Conservation (phyloP, 1,284 basidiomycete genomes). For the Quambalaria eucalypti region DNA sequence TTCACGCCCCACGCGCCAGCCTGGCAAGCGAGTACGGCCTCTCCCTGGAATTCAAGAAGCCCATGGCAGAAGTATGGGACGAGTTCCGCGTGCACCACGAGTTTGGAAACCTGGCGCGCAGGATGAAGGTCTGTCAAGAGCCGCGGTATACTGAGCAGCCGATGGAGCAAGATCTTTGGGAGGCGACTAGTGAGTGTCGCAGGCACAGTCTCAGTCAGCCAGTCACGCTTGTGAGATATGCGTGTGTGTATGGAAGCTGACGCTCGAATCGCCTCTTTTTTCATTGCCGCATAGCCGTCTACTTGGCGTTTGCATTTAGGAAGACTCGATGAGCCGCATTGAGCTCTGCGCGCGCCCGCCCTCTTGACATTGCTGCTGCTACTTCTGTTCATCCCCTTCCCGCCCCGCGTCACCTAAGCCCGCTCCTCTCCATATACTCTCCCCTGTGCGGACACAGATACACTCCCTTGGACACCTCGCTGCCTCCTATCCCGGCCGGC, state of each 20-base stretch:
- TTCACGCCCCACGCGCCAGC: conserved; percentile 50
- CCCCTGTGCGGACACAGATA: neutral
- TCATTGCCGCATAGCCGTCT: conserved; percentile 15
- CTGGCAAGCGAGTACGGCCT: conserved; percentile 76
- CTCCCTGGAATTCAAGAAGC: conserved; percentile 65
- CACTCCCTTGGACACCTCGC: neutral
- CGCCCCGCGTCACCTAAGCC: neutral
- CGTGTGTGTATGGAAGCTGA: too few species aligned
- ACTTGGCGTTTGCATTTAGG: conserved; percentile 41
- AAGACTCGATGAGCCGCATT: conserved; percentile 10
- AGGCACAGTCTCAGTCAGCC: too few species aligned
- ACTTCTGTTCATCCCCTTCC: neutral
- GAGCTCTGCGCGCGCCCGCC: neutral
- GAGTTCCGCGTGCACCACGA: conserved; percentile 15
- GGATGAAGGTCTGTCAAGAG: conserved; percentile 21
- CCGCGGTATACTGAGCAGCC: conserved; percentile 10
- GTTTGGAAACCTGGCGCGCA: conserved; percentile 23
- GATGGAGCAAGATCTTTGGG: conserved; percentile 38
- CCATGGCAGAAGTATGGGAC: conserved; percentile 55
- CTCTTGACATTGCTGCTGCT: neutral
- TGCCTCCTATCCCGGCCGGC: too few species aligned
- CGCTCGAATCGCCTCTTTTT: neutral
- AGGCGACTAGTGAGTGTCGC: conserved; percentile 30
- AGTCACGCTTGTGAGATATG: too few species aligned
- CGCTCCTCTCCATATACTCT: neutral